A percentile compares a stretch with the other conserved stretches of the same genome.
These are phyloP conservation scores for Aspergillus chevalieri DNA, from an alignment of 2,329 filamentous ascomycete genomes.

Conservation along the genomic window DNA sequence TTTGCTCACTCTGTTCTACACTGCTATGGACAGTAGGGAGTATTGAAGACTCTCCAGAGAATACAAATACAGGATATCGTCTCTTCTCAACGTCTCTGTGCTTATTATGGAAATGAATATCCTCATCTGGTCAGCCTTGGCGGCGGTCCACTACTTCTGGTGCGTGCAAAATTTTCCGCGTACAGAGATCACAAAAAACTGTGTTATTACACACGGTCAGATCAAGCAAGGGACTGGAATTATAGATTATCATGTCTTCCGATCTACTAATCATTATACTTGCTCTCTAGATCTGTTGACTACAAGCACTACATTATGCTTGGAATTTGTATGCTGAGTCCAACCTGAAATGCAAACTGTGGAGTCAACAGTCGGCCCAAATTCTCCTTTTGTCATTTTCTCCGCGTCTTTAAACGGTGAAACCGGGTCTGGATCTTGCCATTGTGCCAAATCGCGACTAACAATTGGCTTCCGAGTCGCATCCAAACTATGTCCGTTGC, in stretches of 20 bases:
- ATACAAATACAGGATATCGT: neutral
- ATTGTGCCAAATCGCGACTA: too few species aligned
- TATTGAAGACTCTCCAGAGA: neutral
- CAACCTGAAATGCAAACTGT: neutral
- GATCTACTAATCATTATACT: neutral
- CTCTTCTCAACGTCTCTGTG: neutral
- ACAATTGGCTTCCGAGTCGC: too few species aligned
- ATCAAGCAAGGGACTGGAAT: neutral
- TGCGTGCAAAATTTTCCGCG: neutral
- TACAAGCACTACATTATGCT: neutral
- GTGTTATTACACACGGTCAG: neutral
- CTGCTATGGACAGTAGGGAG: neutral
- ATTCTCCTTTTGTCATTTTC: neutral
- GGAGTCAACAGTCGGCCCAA: neutral
- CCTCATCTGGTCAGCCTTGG: conserved; percentile 2
- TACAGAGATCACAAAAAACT: neutral
- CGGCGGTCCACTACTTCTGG: neutral
- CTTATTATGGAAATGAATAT: conserved; percentile 6
- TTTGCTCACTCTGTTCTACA: neutral
- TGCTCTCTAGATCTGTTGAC: neutral
- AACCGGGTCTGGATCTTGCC: neutral
- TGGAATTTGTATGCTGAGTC: neutral
- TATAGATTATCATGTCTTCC: too few species aligned
- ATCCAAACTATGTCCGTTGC: too few species aligned
- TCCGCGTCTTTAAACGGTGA: neutral